These are phyloP conservation scores for Tricholoma bakamatsutake DNA, from an alignment of 768 basidiomycete genomes.

Conservation along the genomic window DNA sequence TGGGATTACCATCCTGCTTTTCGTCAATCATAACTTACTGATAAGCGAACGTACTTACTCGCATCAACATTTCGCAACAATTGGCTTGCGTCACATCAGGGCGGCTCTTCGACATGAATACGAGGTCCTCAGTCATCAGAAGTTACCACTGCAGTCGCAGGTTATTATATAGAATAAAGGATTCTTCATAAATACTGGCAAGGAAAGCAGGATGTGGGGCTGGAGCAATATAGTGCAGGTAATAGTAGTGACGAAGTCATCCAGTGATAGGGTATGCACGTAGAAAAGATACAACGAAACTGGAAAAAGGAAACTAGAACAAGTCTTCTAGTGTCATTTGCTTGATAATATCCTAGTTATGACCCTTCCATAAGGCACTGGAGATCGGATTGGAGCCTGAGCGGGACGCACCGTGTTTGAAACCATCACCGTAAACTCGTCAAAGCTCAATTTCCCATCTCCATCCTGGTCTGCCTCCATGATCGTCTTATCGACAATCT, in stretches of 20 bases:
- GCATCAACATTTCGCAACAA: no score
- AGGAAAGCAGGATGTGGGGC: background rate
- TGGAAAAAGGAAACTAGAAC: slow-evolving; percentile 42
- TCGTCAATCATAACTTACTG: no score
- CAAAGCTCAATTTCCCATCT: slow-evolving; percentile 95
- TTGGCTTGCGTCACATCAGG: no score
- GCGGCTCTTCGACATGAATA: no score
- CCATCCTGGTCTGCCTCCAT: slow-evolving; percentile 99
- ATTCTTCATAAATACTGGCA: slow-evolving; percentile 1
- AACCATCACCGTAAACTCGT: slow-evolving; percentile 95
- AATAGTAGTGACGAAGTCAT: background rate
- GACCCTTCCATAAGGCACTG: background rate
- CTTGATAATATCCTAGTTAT: slow-evolving; percentile 86
- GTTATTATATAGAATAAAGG: background rate
- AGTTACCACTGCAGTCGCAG: background rate
- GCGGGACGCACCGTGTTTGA: slow-evolving; percentile 74
- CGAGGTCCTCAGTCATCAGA: no score
- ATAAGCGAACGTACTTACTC: no score
- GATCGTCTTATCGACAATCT: slow-evolving; percentile 99
- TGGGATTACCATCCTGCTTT: no score
- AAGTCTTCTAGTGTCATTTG: slow-evolving; percentile 97
- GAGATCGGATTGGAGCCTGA: background rate
- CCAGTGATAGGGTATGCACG: background rate
- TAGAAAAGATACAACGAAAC: background rate
- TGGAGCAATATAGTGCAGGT: background rate